These are phyloP conservation scores for Mortierella sp. DNA, from an alignment of 371 early-diverging fungal genomes.

Conservation along the genomic window DNA sequence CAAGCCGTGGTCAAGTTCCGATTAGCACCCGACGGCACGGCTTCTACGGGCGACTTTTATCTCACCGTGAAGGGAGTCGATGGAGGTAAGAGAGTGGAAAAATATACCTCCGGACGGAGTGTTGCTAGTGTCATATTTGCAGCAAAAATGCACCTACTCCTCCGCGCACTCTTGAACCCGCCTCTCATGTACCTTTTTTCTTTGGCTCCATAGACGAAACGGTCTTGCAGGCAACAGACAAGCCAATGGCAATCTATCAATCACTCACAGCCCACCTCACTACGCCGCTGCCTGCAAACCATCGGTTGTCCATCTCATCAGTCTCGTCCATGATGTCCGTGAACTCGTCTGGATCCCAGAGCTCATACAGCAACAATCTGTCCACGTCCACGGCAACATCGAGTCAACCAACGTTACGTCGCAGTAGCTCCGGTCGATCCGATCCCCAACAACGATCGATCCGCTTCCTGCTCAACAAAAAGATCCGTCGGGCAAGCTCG, in stretches of 20 bases:
- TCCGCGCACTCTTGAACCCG: too few relatives aligned
- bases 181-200: too few relatives aligned
- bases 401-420: constrained; percentile 12
- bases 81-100: constrained; percentile 60
- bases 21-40: constrained; percentile 56
- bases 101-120: too few relatives aligned
- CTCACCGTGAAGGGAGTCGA: constrained; percentile 68
- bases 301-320: constrained; percentile 52
- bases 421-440: constrained; percentile 26
- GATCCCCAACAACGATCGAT: constrained; percentile 54
- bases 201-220: constrained; percentile 60
- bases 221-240: constrained; percentile 64
- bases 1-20: constrained; percentile 62
- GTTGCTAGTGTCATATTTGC: too few relatives aligned
- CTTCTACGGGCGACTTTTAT: constrained; percentile 56
- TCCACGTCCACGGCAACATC: constrained; percentile 2
- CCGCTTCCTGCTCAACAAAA: constrained; percentile 67
- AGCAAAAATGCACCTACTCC: too few relatives aligned
- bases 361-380: constrained; percentile 10
- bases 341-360: constrained; percentile 31
- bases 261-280: constrained; percentile 70
- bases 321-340: constrained; percentile 54
- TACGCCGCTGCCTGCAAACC: constrained; percentile 64
- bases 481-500: constrained; percentile 56
- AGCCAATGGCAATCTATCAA: constrained; percentile 68